Base-by-base conservation (phyloP, 495 filamentous ascomycete species). In the Evansstolkia leycettana region DNA sequence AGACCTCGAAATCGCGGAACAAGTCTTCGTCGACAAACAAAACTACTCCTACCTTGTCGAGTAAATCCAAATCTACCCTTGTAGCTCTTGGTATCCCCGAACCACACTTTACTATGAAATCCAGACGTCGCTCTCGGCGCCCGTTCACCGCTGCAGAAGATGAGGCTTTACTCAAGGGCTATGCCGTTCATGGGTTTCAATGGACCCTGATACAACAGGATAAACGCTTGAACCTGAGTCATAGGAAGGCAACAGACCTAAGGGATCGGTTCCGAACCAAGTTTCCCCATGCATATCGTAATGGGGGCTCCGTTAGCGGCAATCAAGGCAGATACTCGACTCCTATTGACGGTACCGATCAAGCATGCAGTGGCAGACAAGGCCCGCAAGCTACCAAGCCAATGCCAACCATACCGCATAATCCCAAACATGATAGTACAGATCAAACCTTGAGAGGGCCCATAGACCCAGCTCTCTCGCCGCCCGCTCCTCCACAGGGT, bases 191-290 rank as follows among this genome's bases (percentile, higher is more conserved):
- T 42, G 86, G 86, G 1, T 76, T 82, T 28, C 67, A 76, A 14
- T 94, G 87, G 87, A 81, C 80, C 13, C 66, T 72, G 20, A 93
- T 94, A 17, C 76, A 80, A 43, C 68, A 78, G 32, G 84, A 93
- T 46, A 58, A 69, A 8, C 64, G 66, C 11, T 70, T 88, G 32
- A 69, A 77, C 13, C 62, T 94, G 8, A 56, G 65, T 7, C 73
- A 65, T 46, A 71, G 86, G 37, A 71, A 75, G 25, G 74, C 84
- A 2, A 86, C 82, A 4, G 84, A 94, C 48, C 60, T 94, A 9
- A 66, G 87, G 32, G 87, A 94, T 54, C 69, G 85, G 5, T 80
- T 92, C 35, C 70, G 87, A 13, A 86, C 82, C 39, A 80, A 78
- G 35, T 87, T 79, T 42, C 83, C 85, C 5, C 73, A 82, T 25